These are phyloP conservation scores for Ophioceras dolichostomum DNA, from an alignment of 2,329 filamentous ascomycete genomes.

Conservation along the genomic window DNA sequence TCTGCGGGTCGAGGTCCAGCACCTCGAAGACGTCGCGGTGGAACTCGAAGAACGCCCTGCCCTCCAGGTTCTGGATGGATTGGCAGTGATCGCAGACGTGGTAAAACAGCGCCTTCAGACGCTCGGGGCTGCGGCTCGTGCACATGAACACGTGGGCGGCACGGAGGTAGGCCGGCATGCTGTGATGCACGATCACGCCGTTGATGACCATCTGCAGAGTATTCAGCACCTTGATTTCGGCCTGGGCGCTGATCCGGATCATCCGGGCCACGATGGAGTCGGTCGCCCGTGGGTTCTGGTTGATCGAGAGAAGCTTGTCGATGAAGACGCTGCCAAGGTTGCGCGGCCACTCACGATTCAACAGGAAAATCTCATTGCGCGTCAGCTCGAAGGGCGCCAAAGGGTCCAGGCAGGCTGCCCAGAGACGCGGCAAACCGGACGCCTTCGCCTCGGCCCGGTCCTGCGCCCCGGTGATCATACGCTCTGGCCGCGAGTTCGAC, in stretches of 20 bases:
- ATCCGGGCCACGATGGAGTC: constrained; percentile 45
- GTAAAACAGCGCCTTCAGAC: constrained; percentile 25
- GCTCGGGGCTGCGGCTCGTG: constrained; percentile 19
- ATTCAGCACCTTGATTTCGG: constrained; percentile 38
- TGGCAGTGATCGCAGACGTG: constrained; percentile 31
- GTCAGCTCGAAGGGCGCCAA: constrained; percentile 9
- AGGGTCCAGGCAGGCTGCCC: constrained; percentile 6
- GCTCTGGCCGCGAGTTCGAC: too few species aligned
- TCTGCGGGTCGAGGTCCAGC: constrained; percentile 1
- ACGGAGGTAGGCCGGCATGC: constrained; percentile 44
- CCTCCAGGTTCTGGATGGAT: constrained; percentile 33
- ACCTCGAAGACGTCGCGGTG: constrained; percentile 20
- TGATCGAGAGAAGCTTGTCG: constrained; percentile 52
- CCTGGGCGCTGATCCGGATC: constrained; percentile 34
- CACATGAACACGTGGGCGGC: constrained; percentile 38
- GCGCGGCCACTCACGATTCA: constrained; percentile 11
- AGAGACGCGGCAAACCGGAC: not conserved
- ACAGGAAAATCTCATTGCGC: constrained; percentile 5
- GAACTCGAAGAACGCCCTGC: constrained; percentile 34
- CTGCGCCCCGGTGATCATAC: constrained; percentile 13
- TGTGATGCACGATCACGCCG: constrained; percentile 31
- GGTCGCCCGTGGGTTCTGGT: constrained; percentile 40
- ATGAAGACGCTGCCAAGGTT: constrained; percentile 38
- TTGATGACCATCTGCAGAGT: constrained; percentile 43
- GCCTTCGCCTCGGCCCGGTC: not conserved